A percentile compares a stretch with the other conserved stretches of the same genome.
Evolutionary conservation across 163 green algal species (phyloP).

Genomic region (Scenedesmus sp.): DNA sequence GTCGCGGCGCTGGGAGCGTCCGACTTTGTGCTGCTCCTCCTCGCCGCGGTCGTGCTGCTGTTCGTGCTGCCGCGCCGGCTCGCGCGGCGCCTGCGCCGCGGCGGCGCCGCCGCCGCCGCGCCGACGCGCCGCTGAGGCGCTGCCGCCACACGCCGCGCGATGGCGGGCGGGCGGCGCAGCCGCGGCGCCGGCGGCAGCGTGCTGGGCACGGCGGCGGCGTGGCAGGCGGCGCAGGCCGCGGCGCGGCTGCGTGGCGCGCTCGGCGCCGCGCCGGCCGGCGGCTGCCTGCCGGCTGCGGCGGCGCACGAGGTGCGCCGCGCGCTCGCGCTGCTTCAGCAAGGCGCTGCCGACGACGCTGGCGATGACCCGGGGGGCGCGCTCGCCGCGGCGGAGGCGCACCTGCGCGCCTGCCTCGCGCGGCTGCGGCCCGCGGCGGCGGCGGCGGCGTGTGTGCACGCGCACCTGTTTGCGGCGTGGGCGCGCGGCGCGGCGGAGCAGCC

Average conservation of each 20-base stretch:
- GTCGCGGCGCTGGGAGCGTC: conserved; percentile 11
- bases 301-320: not conserved
- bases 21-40: conserved; percentile 25
- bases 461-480: conserved; percentile 37
- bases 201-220: conserved; percentile 4
- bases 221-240: conserved; percentile 32
- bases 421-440: not conserved
- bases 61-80: conserved; percentile 19
- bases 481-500: not conserved
- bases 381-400: not conserved
- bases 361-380: not conserved
- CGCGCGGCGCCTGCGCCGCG: not conserved
- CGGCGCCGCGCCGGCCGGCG: not conserved
- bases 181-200: not conserved
- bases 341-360: not conserved
- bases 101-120: too few relatives aligned
- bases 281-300: not conserved
- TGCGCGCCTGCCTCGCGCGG: not conserved
- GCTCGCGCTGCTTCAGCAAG: conserved; percentile 11
- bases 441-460: conserved; percentile 29
- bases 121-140: too few relatives aligned
- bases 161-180: not conserved
- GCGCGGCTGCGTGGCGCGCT: not conserved
- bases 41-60: conserved; percentile 13
- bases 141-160: too few relatives aligned